Conservation (phyloP, 2,329 filamentous ascomycete genomes). For the Fusarium citri region DNA sequence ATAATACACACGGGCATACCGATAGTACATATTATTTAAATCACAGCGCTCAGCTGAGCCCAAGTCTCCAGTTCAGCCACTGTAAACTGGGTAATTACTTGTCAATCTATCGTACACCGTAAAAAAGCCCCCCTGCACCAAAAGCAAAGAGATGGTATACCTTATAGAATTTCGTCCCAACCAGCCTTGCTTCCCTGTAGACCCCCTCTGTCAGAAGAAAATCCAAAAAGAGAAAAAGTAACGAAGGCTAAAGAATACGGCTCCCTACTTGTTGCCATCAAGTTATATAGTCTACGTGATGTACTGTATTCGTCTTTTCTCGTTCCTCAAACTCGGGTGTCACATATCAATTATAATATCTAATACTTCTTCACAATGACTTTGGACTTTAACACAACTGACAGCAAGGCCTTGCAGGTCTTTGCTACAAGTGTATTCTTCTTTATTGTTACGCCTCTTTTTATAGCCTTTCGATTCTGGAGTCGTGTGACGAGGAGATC, state of each 20-base stretch:
- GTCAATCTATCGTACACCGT: conserved; percentile 12
- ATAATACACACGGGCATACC: neutral
- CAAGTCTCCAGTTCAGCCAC: neutral
- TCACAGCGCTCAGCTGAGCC: neutral
- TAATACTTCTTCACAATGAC: conserved; percentile 35
- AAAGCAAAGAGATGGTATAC: conserved; percentile 21
- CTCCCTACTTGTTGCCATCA: neutral
- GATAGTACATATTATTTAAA: neutral
- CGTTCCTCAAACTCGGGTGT: neutral
- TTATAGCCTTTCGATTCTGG: conserved; percentile 55
- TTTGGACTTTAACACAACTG: conserved; percentile 47
- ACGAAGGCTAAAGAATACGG: neutral
- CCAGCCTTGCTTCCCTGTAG: neutral
- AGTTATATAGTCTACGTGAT: neutral
- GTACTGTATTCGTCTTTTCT: neutral
- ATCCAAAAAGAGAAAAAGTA: neutral
- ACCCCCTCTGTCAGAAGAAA: neutral
- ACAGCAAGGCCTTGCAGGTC: conserved; percentile 55
- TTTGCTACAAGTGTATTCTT: conserved; percentile 56
- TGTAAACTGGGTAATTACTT: neutral
- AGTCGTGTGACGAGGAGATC: conserved; percentile 53
- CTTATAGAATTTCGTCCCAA: conserved; percentile 1
- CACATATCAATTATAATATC: conserved; percentile 2
- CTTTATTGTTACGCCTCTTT: conserved; percentile 56
- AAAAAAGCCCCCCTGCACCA: conserved; percentile 2